Evolutionary conservation across 2,329 filamentous ascomycete species (phyloP), one percentile per base, ranked within the genome.

Genomic region (Apiospora koreana): DNA sequence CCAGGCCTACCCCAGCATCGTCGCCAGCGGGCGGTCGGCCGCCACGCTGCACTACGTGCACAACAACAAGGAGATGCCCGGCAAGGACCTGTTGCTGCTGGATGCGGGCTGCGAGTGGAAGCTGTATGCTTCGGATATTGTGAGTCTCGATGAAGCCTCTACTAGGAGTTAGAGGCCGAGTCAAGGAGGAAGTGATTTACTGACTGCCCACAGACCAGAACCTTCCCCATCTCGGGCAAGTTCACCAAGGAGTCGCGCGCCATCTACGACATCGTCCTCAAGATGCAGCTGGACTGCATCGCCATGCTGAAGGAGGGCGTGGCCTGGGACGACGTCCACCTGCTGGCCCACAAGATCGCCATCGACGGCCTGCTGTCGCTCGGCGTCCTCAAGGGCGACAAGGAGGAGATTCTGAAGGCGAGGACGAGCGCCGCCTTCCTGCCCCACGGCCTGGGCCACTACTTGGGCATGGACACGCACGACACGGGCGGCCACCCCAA

Each of bases 391-490:
- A 88, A 88, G 78, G 87, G 89, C 12, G 84, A 89, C 72, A 87
- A 87, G 70, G 87, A 91, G 23, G 94, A 94, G 75, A 93, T 98
- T 31, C 88, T 97, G 72, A 87, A 90, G 74, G 89, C 89, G 58
- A 87, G 94, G 69, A 93, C 94, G n/a, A 95, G 93, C 76, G 90
- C 92, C 31, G 95, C 94, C 1, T 98, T 98, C 84, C 93, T 97
- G 78, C 95, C 95, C 1, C 95, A 98, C 79, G 95, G 95, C 0
- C 84, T 98, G 0, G 95, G 95, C 0, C 95, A 98, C 81, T 95
- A 97, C 79, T 85, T 98, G 12, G 95, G 95, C 72, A 92, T 98
- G 87, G 95, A 98, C 79, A 97, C 94, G 1, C 95, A 98, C 80
- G 95, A 98, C 77, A 93, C 91, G 0, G 93, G 92, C 72, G 93